Base-by-base conservation (phyloP, 2,329 filamentous ascomycete species). In the Ceratocystis smalleyi region DNA sequence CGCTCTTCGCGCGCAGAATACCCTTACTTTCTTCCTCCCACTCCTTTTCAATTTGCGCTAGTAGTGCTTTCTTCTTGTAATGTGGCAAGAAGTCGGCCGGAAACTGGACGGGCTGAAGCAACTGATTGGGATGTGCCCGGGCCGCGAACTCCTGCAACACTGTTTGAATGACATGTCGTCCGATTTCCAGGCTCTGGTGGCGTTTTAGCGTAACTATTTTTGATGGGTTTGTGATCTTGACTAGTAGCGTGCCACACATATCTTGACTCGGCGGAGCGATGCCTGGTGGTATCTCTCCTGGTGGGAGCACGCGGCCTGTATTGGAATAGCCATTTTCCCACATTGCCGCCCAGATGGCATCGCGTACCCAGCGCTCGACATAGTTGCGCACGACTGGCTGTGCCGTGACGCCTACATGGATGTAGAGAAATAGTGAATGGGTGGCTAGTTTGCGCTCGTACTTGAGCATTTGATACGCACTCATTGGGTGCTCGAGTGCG, bases 371-470 rank as follows among this genome's bases (percentile, higher is more conserved):
- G 15, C 67, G 62, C 66, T 43, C 47, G 15, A 65, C 64, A 43
- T 49, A 66, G 54, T 61, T 67, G 49, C 66, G 63, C 55, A 68
- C 64, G 17, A 68, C 32, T 1, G 67, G 60, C 55, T 32, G 63
- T 7, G 45, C 63, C 3, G 32, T 12, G 22, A 62, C 62, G 19
- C 54, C 66, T 27, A 68, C 60, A 57, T 65, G 27, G 5, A 68
- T 40, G 59, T 67, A 65, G 6, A 68, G 7, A 59, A 67, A 68
- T 30, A 68, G 64, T 27, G 65, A 65, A 17, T 64, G 57, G 5
- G 47, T 49, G n/a, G 54, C 54, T 49, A 66, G 35, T 49, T 65
- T 62, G 40, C 64, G 47, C 51, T 66, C 66, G 59, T 67, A 67
- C 47, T 61, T 62, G 64, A 66, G 47, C 59, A 67, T 67, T 12